These are phyloP conservation scores for Gossypium arboreum DNA, from an alignment of 345 rosid genomes.

Conservation along the genomic window DNA sequence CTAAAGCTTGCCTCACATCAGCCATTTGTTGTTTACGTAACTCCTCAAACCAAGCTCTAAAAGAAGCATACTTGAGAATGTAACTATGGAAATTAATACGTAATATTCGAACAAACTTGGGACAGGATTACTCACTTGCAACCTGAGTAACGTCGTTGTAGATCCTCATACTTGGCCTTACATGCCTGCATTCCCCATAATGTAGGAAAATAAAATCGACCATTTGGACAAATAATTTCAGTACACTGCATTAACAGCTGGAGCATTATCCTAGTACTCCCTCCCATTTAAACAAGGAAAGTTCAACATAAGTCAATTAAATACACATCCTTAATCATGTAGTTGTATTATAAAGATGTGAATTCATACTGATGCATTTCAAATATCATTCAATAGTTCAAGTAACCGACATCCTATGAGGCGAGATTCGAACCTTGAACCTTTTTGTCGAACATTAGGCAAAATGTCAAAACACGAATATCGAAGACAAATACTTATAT, in stretches of 20 bases:
- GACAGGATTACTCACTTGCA: constrained; percentile 47
- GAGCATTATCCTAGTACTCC: neutral
- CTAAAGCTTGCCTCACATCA: constrained; percentile 67
- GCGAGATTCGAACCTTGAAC: neutral
- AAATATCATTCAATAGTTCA: neutral
- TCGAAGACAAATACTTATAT: too few species aligned
- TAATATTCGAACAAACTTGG: neutral
- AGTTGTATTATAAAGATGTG: neutral
- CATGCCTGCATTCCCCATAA: constrained; percentile 49
- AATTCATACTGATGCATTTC: neutral
- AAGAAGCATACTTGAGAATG: constrained; percentile 7
- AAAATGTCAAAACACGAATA: too few species aligned
- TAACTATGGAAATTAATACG: neutral
- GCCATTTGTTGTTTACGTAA: constrained; percentile 66
- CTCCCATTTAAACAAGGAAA: neutral
- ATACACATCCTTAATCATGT: neutral
- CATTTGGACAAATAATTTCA: neutral
- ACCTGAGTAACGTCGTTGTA: constrained; percentile 57
- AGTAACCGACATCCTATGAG: neutral
- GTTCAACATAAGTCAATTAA: neutral
- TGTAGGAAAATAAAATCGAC: too few species aligned
- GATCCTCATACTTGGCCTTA: constrained; percentile 70
- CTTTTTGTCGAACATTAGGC: neutral
- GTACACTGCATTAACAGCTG: neutral
- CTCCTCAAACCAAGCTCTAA: constrained; percentile 83